These are phyloP conservation scores for Exutisphaerella laricina DNA, from an alignment of 2,329 filamentous ascomycete species.

Conservation along the genomic window DNA sequence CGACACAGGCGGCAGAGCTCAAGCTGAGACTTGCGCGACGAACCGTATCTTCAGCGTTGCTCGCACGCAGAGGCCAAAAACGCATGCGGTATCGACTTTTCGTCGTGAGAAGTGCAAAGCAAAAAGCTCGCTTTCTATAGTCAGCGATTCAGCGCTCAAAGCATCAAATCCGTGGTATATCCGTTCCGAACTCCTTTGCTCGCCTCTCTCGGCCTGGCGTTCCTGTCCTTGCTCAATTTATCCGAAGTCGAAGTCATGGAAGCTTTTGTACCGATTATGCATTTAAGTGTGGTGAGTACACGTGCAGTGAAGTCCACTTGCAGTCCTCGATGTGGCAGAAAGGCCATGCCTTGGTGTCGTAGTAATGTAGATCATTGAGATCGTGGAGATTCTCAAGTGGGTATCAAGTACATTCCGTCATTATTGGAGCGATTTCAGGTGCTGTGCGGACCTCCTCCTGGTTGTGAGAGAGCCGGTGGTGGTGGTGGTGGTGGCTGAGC, in stretches of 20 bases:
- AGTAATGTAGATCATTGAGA: neutral
- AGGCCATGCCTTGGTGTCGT: neutral
- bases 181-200: constrained; percentile 7
- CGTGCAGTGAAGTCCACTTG: neutral
- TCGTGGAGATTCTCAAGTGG: neutral
- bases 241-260: neutral
- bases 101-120: constrained; percentile 1
- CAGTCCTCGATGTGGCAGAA: neutral
- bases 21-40: too few species aligned
- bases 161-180: constrained; percentile 13
- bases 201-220: too few species aligned
- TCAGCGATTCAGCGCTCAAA: neutral
- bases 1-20: too few species aligned
- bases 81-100: neutral
- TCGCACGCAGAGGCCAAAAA: too few species aligned
- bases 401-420: neutral
- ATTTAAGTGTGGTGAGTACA: neutral
- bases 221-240: neutral
- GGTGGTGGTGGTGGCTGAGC: neutral
- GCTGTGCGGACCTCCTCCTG: neutral
- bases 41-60: too few species aligned
- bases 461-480: neutral
- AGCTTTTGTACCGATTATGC: neutral
- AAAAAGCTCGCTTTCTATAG: neutral
- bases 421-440: neutral